These are phyloP conservation scores for Coriolopsis trogii DNA, from an alignment of 1,284 basidiomycete genomes.

Conservation along the genomic window DNA sequence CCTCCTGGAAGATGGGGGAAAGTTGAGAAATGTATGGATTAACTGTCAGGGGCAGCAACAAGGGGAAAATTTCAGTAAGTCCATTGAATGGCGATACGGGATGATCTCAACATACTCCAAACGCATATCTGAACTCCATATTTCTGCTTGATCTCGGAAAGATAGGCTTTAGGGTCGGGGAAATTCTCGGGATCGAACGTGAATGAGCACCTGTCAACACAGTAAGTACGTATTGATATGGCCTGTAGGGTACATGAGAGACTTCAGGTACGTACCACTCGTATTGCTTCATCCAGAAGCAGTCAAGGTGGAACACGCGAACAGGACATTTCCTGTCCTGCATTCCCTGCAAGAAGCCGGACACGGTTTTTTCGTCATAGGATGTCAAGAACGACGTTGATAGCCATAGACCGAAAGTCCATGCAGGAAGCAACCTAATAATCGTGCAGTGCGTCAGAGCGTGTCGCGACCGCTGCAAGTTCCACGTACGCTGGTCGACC, in stretches of 20 bases:
- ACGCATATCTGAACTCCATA: constrained; percentile 75
- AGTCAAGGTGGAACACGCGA: constrained; percentile 80
- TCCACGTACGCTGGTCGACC: constrained; percentile 64
- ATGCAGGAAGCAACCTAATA: constrained; percentile 61
- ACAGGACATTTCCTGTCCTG: constrained; percentile 64
- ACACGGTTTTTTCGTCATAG: constrained; percentile 70
- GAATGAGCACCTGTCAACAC: constrained; percentile 62
- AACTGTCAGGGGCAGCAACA: constrained; percentile 39
- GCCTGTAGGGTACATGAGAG: neutral
- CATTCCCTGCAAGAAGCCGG: constrained; percentile 73
- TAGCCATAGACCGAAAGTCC: constrained; percentile 79
- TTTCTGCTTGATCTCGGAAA: constrained; percentile 66
- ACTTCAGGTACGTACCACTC: constrained; percentile 49
- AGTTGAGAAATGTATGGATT: constrained; percentile 73
- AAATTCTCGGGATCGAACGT: constrained; percentile 78
- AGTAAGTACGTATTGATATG: neutral
- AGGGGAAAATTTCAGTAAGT: constrained; percentile 1
- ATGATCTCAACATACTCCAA: constrained; percentile 60
- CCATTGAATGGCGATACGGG: neutral
- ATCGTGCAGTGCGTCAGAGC: neutral
- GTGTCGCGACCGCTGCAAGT: neutral
- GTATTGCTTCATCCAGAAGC: constrained; percentile 83
- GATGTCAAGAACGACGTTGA: constrained; percentile 77
- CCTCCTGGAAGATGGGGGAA: constrained; percentile 72
- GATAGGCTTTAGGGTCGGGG: constrained; percentile 70